Base-by-base conservation (phyloP, 2,329 filamentous ascomycete genomes). In the Fusarium piperis region DNA sequence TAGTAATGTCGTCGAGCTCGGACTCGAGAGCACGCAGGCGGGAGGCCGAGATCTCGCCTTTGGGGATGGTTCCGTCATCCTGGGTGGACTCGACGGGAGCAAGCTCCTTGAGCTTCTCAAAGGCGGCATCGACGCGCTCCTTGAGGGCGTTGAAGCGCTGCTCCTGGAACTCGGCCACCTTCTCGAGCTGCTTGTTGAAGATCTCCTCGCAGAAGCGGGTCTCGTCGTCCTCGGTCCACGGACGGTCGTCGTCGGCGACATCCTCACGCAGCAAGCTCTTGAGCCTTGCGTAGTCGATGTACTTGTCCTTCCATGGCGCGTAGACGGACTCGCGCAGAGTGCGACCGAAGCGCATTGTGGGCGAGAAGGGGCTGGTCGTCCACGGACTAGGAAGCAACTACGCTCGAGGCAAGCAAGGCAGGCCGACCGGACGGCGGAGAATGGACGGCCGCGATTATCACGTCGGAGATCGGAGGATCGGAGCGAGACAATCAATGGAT, bases 151-250 rank as follows among this genome's bases (percentile, higher is more conserved):
- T 88, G 76, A 94, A 91, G n/a, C 90, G 94, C 73, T 93, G 87
- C 70, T 91, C 89, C 82, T 98, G 96, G 83, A 98, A 98, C 59
- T 89, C 85, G 79, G 95, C 93, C 68, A 98, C 95, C 84, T 98
- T 98, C 78, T 98, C 95, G 72, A 99, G 88, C 85, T 99, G 94
- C 30, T 93, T 91, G 79, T 97, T 98, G 82, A 98, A 91, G 74
- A 98, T 89, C 85, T 98, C 95, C 80, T 98, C 94, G 79, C 95
- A 96, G 83, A 99, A 99, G 36, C 89, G 89, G 79, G 93, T 93
- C 86, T 98, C 96, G 80, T 99, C 96, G 52, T 95, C 91, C 77
- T 97, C 94, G 28, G 95, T 97, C 96, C 96, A 99, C 41, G 89
- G 68, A 26, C 65, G 70, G 62, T 91, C 90, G 23, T 92, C 91